These are phyloP conservation scores for Papiliotrema nemorosa DNA, from an alignment of 1,284 basidiomycete species.

Conservation along the genomic window DNA sequence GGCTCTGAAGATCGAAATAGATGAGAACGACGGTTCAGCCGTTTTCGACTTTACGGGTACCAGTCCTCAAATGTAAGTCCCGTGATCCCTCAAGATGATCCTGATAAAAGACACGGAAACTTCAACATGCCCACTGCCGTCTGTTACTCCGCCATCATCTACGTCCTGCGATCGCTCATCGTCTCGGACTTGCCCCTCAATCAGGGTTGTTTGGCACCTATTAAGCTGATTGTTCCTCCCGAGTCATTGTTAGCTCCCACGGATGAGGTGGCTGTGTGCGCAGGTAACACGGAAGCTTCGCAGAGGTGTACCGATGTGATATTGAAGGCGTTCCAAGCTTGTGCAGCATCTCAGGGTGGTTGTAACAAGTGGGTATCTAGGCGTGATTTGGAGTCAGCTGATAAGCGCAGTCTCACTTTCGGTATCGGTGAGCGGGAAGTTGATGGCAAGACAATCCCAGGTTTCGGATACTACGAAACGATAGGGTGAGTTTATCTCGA, in stretches of 20 bases:
- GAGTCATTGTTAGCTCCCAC: constrained; percentile 78
- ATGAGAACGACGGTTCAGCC: constrained; percentile 72
- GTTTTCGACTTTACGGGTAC: constrained; percentile 86
- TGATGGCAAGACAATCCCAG: constrained; percentile 60
- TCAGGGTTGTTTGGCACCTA: constrained; percentile 43
- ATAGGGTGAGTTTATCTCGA: constrained; percentile 57
- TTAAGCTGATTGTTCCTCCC: constrained; percentile 57
- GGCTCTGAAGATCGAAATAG: constrained; percentile 71
- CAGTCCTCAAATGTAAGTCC: constrained; percentile 72
- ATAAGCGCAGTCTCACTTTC: constrained; percentile 74
- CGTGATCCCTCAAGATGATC: background rate
- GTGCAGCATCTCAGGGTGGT: constrained; percentile 89
- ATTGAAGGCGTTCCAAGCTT: constrained; percentile 86
- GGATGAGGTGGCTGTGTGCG: constrained; percentile 82
- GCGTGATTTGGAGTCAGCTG: background rate
- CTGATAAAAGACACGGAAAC: constrained; percentile 24
- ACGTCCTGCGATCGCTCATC: constrained; percentile 88
- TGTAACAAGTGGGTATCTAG: constrained; percentile 53
- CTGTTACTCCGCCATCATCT: constrained; percentile 88
- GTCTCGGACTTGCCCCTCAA: constrained; percentile 76
- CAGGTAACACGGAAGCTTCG: constrained; percentile 87
- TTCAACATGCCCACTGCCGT: constrained; percentile 67
- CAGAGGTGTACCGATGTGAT: constrained; percentile 95
- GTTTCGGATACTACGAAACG: constrained; percentile 96
- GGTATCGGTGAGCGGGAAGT: constrained; percentile 64